Conservation (phyloP, 2,329 filamentous ascomycete genomes). For the Beauveria varroae region DNA sequence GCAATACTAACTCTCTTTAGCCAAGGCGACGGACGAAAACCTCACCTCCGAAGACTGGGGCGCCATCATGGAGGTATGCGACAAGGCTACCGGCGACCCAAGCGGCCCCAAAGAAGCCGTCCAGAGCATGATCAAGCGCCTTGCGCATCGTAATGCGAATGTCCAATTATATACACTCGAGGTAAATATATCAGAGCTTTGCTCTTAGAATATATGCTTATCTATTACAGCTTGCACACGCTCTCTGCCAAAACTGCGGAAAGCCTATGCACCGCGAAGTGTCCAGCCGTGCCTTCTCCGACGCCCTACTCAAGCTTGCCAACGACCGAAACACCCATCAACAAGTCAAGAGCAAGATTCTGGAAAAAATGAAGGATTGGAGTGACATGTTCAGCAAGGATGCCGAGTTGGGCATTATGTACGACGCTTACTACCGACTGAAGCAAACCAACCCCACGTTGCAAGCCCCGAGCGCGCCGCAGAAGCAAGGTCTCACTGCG, state of each 20-base stretch:
- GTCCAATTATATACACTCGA: slow-evolving; percentile 93
- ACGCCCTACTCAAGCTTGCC: slow-evolving; percentile 82
- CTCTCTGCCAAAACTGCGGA: slow-evolving; percentile 87
- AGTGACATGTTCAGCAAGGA: slow-evolving; percentile 87
- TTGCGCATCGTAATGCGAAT: slow-evolving; percentile 91
- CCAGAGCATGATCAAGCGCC: slow-evolving; percentile 81
- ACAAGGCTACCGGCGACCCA: slow-evolving; percentile 46
- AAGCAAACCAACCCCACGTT: slow-evolving; percentile 81
- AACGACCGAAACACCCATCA: slow-evolving; percentile 93
- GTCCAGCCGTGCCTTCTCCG: slow-evolving; percentile 86
- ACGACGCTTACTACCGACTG: slow-evolving; percentile 82
- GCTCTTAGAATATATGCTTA: slow-evolving; percentile 11
- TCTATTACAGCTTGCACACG: slow-evolving; percentile 65
- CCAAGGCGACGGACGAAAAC: slow-evolving; percentile 91
- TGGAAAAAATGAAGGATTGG: slow-evolving; percentile 96
- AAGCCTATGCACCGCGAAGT: slow-evolving; percentile 81
- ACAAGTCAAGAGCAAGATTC: slow-evolving; percentile 93
- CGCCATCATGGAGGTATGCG: slow-evolving; percentile 57
- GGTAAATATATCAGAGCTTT: slow-evolving; percentile 32
- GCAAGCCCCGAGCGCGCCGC: slow-evolving; percentile 84
- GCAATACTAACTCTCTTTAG: slow-evolving; percentile 27
- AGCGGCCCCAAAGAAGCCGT: slow-evolving; percentile 74
- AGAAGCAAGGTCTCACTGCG: slow-evolving; percentile 86
- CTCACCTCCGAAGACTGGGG: slow-evolving; percentile 74
- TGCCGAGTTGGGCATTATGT: slow-evolving; percentile 93